A percentile compares a stretch with the other conserved stretches of the same genome.
These are phyloP conservation scores for Thalia dealbata DNA, from an alignment of 176 grass and related monocot genomes.

Conservation along the genomic window DNA sequence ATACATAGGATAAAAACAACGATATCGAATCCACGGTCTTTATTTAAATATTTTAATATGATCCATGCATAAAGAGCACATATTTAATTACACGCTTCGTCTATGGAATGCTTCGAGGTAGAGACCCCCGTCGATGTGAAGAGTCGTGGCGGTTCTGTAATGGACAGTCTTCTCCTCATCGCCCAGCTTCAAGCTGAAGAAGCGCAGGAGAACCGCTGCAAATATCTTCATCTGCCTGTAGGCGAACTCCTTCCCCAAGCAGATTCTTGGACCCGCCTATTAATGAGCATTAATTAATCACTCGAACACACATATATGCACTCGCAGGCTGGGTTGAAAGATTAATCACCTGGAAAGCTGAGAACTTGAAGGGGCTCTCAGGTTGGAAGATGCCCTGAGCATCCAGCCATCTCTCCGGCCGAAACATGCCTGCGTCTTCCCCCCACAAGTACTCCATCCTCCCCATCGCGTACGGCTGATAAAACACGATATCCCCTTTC, in stretches of 20 bases:
- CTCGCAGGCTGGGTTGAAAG: neutral
- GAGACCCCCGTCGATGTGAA: constrained; percentile 50
- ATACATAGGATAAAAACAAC: too few relatives aligned
- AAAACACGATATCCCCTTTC: constrained; percentile 36
- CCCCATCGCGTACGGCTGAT: constrained; percentile 53
- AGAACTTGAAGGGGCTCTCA: constrained; percentile 53
- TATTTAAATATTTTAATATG: too few relatives aligned
- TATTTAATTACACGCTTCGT: too few relatives aligned
- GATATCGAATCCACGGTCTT: too few relatives aligned
- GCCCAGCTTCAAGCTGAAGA: constrained; percentile 56
- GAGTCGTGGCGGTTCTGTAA: constrained; percentile 47
- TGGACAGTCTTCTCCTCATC: constrained; percentile 32
- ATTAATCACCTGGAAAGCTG: constrained; percentile 43
- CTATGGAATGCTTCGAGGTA: constrained; percentile 20
- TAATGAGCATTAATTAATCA: too few relatives aligned
- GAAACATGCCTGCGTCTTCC: constrained; percentile 43
- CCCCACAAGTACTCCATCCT: constrained; percentile 62
- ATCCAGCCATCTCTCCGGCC: constrained; percentile 47
- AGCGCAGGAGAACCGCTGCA: constrained; percentile 32
- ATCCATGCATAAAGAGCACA: too few relatives aligned
- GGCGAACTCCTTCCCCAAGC: constrained; percentile 76
- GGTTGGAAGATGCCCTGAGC: constrained; percentile 39
- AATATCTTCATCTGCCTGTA: constrained; percentile 70
- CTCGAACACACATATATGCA: too few relatives aligned
- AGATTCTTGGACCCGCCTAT: constrained; percentile 52